A percentile compares a stretch with the other conserved stretches of the same genome.
These are phyloP conservation scores for Hyaloperonospora arabidopsidis DNA, from an alignment of 352 stramenopile genomes.

Conservation along the genomic window DNA sequence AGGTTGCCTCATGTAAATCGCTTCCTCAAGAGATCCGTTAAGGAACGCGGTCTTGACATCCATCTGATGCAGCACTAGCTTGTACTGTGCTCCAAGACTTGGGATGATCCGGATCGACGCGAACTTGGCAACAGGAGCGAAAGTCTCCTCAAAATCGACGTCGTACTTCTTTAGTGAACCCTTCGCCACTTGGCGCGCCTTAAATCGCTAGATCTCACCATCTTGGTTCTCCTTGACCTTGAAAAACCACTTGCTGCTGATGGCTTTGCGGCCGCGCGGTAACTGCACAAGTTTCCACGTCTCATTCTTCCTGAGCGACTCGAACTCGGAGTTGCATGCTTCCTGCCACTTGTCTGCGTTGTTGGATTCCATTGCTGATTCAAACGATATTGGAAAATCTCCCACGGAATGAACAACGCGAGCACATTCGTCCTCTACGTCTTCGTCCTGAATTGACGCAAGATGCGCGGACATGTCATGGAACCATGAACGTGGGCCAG, in stretches of 20 bases:
- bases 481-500: too few species aligned
- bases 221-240: slow-evolving; percentile 11
- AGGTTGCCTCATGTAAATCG: not conserved
- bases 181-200: not conserved
- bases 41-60: not conserved
- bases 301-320: slow-evolving; percentile 11
- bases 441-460: too few species aligned
- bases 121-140: too few species aligned
- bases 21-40: not conserved
- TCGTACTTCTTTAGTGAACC: not conserved
- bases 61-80: not conserved
- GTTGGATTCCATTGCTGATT: not conserved
- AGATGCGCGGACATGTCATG: too few species aligned
- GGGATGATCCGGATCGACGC: not conserved
- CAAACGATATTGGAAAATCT: not conserved
- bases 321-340: slow-evolving; percentile 6
- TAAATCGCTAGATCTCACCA: too few species aligned
- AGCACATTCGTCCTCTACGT: too few species aligned
- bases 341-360: slow-evolving; percentile 3
- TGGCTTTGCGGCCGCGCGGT: not conserved
- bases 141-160: too few species aligned
- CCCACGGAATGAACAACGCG: slow-evolving; percentile 1
- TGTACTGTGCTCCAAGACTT: not conserved
- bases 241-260: slow-evolving; percentile 14
- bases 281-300: slow-evolving; percentile 10